Evolutionary conservation across 495 filamentous ascomycete species (phyloP).

Genomic region (Tuber microsphaerosporum): DNA sequence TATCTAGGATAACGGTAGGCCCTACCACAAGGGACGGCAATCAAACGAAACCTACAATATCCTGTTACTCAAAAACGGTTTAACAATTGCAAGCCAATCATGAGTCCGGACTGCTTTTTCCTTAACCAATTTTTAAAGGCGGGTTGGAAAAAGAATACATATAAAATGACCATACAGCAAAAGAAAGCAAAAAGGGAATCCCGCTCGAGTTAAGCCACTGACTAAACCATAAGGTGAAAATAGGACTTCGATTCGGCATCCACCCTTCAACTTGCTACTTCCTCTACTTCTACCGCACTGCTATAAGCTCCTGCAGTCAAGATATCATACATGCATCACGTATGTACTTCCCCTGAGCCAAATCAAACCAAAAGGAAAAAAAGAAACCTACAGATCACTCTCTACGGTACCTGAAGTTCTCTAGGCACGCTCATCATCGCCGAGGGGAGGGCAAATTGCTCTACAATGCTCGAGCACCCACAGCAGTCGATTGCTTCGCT

Average conservation of each 20-base stretch:
- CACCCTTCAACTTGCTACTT: neutral
- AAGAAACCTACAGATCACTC: neutral
- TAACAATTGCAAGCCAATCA: neutral
- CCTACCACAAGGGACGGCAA: neutral
- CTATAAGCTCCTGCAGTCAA: neutral
- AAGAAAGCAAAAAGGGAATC: conserved; percentile 1
- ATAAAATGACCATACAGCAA: neutral
- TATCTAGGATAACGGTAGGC: neutral
- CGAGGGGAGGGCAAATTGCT: neutral
- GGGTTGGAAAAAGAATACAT: neutral
- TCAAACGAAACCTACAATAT: neutral
- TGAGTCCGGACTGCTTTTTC: neutral
- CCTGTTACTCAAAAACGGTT: neutral
- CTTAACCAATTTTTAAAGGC: neutral
- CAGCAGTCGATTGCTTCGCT: neutral
- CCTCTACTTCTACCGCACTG: neutral
- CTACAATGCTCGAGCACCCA: neutral
- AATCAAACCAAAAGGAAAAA: neutral
- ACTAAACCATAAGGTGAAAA: neutral
- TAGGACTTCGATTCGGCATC: neutral
- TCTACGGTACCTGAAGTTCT: neutral
- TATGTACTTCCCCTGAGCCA: neutral
- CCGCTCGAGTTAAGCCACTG: neutral
- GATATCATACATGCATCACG: neutral
- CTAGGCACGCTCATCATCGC: neutral